phyloP scores from a whole-genome alignment of 495 filamentous ascomycete genomes.

The Talaromyces thailandensis region DNA sequence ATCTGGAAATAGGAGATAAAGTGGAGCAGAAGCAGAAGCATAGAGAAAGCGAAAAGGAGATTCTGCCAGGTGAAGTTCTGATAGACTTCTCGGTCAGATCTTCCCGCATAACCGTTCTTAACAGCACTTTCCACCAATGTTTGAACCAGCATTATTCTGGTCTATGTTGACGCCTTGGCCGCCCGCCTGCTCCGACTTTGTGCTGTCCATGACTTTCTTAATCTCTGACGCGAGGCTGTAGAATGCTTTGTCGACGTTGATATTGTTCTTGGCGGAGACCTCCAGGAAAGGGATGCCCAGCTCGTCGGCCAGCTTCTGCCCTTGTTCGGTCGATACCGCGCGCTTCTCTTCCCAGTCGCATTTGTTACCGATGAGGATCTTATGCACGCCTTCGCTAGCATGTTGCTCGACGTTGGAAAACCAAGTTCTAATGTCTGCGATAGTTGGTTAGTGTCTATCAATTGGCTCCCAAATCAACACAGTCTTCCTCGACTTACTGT shows the following conservation, averaged over 20 bases:
- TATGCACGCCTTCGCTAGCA: slow-evolving; percentile 98
- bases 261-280: slow-evolving; percentile 96
- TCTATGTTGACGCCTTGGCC: slow-evolving; percentile 63
- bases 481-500: slow-evolving; percentile 58
- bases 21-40: not conserved
- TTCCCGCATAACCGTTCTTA: slow-evolving; percentile 29
- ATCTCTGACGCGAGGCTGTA: slow-evolving; percentile 93
- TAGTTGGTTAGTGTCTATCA: slow-evolving; percentile 1
- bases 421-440: slow-evolving; percentile 92
- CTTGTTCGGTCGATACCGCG: slow-evolving; percentile 83
- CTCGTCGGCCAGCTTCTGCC: slow-evolving; percentile 89
- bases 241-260: slow-evolving; percentile 99
- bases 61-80: not conserved
- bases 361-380: slow-evolving; percentile 99
- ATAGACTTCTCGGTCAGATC: not conserved
- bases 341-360: slow-evolving; percentile 99
- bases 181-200: slow-evolving; percentile 64
- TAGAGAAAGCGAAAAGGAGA: not conserved
- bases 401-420: slow-evolving; percentile 99
- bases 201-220: slow-evolving; percentile 75
- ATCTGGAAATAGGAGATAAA: not conserved
- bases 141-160: slow-evolving; percentile 49
- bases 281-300: slow-evolving; percentile 98
- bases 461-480: not conserved
- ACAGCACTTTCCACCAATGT: slow-evolving; percentile 78